Percentiles rank a stretch among this genome's conserved stretches.
phyloP scores from a whole-genome alignment of 768 basidiomycete genomes.

The Rhizopogon sp. region DNA sequence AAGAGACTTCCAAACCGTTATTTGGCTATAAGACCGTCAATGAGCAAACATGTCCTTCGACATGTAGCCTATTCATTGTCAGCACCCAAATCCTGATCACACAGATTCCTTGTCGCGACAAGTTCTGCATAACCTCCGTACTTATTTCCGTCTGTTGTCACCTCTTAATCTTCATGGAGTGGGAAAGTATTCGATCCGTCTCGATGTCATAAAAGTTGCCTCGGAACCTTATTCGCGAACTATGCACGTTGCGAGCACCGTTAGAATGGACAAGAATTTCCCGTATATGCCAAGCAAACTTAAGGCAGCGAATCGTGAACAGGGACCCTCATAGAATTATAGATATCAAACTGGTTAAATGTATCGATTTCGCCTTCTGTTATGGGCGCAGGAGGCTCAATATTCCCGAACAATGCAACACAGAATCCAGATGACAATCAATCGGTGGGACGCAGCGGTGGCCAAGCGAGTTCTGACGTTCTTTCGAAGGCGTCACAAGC shows the following conservation, averaged over 20 bases:
- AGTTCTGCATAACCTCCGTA: constrained; percentile 10
- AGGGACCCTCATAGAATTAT: background rate
- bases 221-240: background rate
- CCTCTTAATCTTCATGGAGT: constrained; percentile 18
- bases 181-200: constrained; percentile 12
- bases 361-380: background rate
- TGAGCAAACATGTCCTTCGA: constrained; percentile 6
- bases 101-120: background rate
- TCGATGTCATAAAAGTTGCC: constrained; percentile 12
- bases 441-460: too few relatives aligned
- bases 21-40: constrained; percentile 18
- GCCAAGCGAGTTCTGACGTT: constrained; percentile 10
- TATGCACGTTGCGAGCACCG: background rate
- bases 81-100: background rate
- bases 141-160: constrained; percentile 13
- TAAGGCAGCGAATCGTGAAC: background rate
- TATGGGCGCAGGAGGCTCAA: background rate
- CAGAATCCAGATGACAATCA: background rate
- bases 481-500: constrained; percentile 42
- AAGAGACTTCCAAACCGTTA: constrained; percentile 15
- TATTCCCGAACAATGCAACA: too few relatives aligned
- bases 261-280: background rate
- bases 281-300: background rate
- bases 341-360: too few relatives aligned
- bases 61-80: too few relatives aligned